Conservation (phyloP, 1,284 basidiomycete species). For the Heterobasidion parviporum region DNA sequence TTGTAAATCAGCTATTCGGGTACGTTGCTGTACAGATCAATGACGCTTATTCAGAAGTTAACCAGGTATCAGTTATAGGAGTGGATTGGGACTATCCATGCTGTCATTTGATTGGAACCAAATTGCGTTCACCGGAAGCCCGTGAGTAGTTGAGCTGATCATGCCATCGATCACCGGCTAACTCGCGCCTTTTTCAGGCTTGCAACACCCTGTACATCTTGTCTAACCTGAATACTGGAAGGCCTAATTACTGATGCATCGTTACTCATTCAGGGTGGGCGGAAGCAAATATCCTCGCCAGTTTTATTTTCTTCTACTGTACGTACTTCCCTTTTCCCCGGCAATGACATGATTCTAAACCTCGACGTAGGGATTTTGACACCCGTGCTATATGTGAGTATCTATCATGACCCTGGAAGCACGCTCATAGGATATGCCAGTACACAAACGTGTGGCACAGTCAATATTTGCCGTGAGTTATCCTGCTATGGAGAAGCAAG, state of each 20-base stretch:
- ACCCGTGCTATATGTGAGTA: slow-evolving; percentile 8
- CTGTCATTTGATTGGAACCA: slow-evolving; percentile 63
- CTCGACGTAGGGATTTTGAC: slow-evolving; percentile 3
- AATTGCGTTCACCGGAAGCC: slow-evolving; percentile 21
- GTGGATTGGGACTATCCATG: slow-evolving; percentile 63
- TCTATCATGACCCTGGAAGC: slow-evolving; percentile 16
- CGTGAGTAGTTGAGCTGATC: slow-evolving; percentile 34
- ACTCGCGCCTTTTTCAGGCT: background rate
- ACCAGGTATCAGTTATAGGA: slow-evolving; percentile 30
- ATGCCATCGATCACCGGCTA: background rate
- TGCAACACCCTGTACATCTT: slow-evolving; percentile 1
- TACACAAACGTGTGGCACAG: slow-evolving; percentile 53
- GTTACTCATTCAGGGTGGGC: slow-evolving; percentile 8
- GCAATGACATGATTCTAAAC: background rate
- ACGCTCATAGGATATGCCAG: slow-evolving; percentile 55
- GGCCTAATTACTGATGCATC: too few relatives aligned
- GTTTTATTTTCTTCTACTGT: slow-evolving; percentile 6
- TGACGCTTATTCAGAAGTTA: background rate
- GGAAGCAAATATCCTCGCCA: slow-evolving; percentile 8
- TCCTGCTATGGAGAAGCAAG: background rate
- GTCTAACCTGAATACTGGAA: too few relatives aligned
- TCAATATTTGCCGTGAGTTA: slow-evolving; percentile 38
- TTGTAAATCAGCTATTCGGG: slow-evolving; percentile 73
- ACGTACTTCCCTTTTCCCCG: background rate
- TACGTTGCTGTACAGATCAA: background rate